phyloP scores from a whole-genome alignment of 1,284 basidiomycete genomes.

The Apiotrichum sp. region DNA sequence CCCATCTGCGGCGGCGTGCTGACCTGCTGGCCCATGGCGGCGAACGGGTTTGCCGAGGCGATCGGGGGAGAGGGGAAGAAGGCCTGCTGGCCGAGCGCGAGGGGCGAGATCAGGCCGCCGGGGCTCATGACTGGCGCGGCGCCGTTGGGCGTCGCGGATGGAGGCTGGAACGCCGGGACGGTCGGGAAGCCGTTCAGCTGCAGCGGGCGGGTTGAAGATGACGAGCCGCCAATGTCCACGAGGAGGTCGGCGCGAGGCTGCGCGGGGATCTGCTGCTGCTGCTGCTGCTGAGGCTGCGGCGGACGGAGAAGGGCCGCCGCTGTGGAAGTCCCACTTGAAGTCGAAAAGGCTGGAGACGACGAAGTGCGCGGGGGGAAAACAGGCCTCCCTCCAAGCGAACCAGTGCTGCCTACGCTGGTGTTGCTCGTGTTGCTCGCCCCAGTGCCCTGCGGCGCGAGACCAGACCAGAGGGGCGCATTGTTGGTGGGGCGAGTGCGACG shows the following conservation, averaged over 20 bases:
- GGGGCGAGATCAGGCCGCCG: not conserved
- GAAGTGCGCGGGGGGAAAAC: not conserved
- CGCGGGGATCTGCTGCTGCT: no score
- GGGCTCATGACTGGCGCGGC: not conserved
- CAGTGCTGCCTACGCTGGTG: not conserved
- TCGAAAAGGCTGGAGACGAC: not conserved
- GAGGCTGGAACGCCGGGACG: constrained; percentile 1
- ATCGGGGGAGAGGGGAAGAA: not conserved
- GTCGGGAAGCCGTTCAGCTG: constrained; percentile 25
- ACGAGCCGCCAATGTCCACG: constrained; percentile 25
- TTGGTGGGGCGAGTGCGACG: not conserved
- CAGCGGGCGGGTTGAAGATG: constrained; percentile 29
- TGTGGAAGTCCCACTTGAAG: not conserved
- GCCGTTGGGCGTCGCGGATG: not conserved
- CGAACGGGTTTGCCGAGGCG: not conserved
- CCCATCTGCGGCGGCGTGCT: not conserved
- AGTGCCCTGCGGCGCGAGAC: constrained; percentile 3
- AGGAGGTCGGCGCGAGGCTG: constrained; percentile 7
- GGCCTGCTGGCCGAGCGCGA: constrained; percentile 16
- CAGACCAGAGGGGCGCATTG: not conserved
- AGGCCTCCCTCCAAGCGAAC: not conserved
- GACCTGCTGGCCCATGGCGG: not conserved
- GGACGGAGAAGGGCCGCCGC: not conserved
- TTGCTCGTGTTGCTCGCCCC: constrained; percentile 1
- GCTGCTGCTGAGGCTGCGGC: not conserved